Conservation (phyloP, 345 rosid genomes). For the Draba incana region DNA sequence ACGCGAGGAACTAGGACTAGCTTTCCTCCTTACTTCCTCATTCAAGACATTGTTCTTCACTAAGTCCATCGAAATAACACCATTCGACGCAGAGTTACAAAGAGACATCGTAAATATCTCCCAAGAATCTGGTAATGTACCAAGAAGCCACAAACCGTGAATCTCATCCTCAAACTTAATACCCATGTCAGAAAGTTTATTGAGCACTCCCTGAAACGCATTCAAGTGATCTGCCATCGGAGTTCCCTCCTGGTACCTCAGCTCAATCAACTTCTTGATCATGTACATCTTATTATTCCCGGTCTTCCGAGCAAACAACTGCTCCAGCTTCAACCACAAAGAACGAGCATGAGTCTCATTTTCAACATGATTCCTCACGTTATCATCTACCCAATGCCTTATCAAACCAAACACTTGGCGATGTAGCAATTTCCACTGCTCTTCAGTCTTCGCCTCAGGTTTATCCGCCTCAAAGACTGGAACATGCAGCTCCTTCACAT, state of each 20-base stretch:
- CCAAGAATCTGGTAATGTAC: background rate
- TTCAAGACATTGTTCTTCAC: background rate
- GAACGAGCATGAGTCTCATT: background rate
- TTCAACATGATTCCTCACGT: background rate
- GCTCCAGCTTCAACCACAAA: conserved; percentile 5
- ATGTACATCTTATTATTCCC: background rate
- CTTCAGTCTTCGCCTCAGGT: background rate
- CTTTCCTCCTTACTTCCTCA: background rate
- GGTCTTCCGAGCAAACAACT: conserved; percentile 4
- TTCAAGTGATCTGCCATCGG: background rate
- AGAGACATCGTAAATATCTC: background rate
- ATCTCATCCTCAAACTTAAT: background rate
- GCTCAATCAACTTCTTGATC: background rate
- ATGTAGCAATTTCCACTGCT: background rate
- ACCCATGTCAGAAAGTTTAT: background rate
- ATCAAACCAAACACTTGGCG: background rate
- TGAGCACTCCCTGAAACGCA: background rate
- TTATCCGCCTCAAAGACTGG: too few relatives aligned
- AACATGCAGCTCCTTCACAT: background rate
- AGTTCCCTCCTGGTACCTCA: background rate
- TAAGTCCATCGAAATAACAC: background rate
- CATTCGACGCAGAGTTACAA: background rate
- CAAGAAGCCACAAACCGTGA: background rate
- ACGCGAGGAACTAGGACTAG: background rate
- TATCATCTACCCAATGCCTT: background rate